Evolutionary conservation across 371 early-diverging fungal genomes (phyloP).

Genomic region (Umbelopsis sp.): DNA sequence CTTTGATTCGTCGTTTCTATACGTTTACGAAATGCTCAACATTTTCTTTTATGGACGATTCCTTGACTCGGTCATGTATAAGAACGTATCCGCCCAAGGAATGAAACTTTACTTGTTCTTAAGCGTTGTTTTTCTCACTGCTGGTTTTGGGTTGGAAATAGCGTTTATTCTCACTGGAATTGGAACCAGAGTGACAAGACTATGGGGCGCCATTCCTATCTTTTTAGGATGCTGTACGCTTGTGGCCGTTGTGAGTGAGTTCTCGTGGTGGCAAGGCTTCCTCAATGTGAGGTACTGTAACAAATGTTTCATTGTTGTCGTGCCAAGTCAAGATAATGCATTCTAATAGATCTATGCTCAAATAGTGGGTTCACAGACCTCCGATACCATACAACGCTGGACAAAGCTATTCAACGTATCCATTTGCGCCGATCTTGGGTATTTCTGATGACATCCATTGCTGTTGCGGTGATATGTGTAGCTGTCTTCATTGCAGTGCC

Average conservation of each 20-base stretch:
- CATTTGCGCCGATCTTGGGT: constrained; percentile 47
- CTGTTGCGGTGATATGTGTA: constrained; percentile 40
- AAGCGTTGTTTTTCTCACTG: constrained; percentile 36
- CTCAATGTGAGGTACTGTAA: constrained; percentile 38
- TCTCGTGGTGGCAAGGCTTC: constrained; percentile 53
- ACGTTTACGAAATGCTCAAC: constrained; percentile 54
- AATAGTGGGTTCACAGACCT: constrained; percentile 34
- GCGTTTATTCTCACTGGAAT: constrained; percentile 40
- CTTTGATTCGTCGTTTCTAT: constrained; percentile 48
- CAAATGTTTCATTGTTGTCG: not conserved
- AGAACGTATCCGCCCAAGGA: constrained; percentile 31
- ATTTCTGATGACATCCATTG: constrained; percentile 29
- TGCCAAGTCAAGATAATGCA: not conserved
- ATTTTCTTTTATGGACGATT: constrained; percentile 53
- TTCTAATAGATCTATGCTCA: constrained; percentile 30
- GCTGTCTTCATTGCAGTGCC: constrained; percentile 50
- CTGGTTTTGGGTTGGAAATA: constrained; percentile 44
- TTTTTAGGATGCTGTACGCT: constrained; percentile 45
- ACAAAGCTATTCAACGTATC: constrained; percentile 40
- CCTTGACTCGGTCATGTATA: constrained; percentile 43
- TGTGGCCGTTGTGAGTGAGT: constrained; percentile 40
- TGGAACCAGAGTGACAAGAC: constrained; percentile 33
- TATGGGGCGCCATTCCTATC: constrained; percentile 43
- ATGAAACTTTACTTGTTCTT: constrained; percentile 29
- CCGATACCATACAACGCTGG: constrained; percentile 34